phyloP scores from a whole-genome alignment of 1,284 basidiomycete species.

The Heliocybe sulcata region DNA sequence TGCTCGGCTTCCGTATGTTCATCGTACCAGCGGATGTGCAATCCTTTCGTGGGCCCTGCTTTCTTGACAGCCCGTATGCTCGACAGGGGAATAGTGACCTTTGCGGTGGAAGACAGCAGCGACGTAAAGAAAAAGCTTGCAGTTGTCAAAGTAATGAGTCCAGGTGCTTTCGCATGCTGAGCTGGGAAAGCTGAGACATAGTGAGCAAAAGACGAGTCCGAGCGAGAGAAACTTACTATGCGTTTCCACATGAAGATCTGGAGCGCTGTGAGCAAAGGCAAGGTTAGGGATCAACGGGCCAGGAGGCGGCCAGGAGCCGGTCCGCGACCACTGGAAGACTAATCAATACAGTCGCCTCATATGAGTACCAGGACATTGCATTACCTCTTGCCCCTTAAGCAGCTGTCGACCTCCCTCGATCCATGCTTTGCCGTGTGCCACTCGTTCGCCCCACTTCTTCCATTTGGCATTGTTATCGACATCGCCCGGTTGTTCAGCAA shows the following conservation, averaged over 20 bases:
- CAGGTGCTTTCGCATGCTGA: constrained; percentile 45
- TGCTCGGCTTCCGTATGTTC: constrained; percentile 25
- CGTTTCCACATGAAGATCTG: constrained; percentile 20
- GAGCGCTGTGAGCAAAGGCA: constrained; percentile 7
- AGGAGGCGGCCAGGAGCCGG: constrained; percentile 14
- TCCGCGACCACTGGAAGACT: constrained; percentile 9
- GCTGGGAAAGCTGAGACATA: constrained; percentile 50
- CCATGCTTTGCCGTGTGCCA: constrained; percentile 36
- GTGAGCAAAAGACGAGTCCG: constrained; percentile 1
- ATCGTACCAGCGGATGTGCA: constrained; percentile 38
- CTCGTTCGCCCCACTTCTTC: constrained; percentile 47
- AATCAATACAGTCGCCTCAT: background rate
- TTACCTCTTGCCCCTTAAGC: constrained; percentile 27
- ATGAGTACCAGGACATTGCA: background rate
- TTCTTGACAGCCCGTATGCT: constrained; percentile 52
- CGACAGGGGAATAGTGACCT: constrained; percentile 35
- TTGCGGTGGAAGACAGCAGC: constrained; percentile 36
- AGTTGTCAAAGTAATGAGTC: constrained; percentile 49
- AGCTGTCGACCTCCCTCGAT: constrained; percentile 33
- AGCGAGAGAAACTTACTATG: constrained; percentile 28
- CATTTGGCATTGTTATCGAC: constrained; percentile 28
- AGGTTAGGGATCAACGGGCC: constrained; percentile 14
- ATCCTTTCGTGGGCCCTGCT: constrained; percentile 41
- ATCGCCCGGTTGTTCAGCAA: background rate
- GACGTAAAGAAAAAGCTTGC: constrained; percentile 47